Conservation (phyloP, 805 yeast genomes). For the Suhomyces kilbournensis region DNA sequence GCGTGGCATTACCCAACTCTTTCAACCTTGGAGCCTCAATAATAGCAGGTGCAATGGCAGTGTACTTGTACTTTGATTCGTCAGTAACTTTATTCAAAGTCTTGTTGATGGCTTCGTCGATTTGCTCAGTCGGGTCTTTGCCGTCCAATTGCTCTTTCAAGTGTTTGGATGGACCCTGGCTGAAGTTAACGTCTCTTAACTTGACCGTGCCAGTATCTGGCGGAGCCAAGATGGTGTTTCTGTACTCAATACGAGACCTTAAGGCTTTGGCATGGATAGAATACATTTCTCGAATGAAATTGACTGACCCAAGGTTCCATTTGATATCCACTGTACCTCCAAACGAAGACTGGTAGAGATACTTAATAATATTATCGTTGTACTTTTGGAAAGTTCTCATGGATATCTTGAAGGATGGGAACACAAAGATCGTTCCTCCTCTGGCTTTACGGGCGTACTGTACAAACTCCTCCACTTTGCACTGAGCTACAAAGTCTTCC, state of each 20-base stretch:
- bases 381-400: slow-evolving; percentile 73
- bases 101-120: slow-evolving; percentile 37
- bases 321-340: slow-evolving; percentile 88
- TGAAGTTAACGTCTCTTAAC: slow-evolving; percentile 27
- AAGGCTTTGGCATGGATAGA: slow-evolving; percentile 76
- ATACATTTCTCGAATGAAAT: slow-evolving; percentile 90
- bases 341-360: slow-evolving; percentile 66
- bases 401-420: slow-evolving; percentile 70
- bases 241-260: slow-evolving; percentile 50
- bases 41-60: slow-evolving; percentile 68
- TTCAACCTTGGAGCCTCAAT: slow-evolving; percentile 87
- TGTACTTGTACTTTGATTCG: slow-evolving; percentile 48
- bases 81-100: slow-evolving; percentile 36
- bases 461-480: slow-evolving; percentile 55
- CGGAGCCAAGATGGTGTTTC: slow-evolving; percentile 20
- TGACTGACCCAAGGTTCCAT: slow-evolving; percentile 92
- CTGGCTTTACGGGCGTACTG: slow-evolving; percentile 52
- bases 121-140: slow-evolving; percentile 20
- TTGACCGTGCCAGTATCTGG: slow-evolving; percentile 7
- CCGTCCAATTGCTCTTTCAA: slow-evolving; percentile 14
- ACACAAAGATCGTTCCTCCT: slow-evolving; percentile 78
- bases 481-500: slow-evolving; percentile 45
- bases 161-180: slow-evolving; percentile 8
- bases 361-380: slow-evolving; percentile 56
- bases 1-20: slow-evolving; percentile 95